Evolutionary conservation across 1,284 basidiomycete genomes (phyloP), one percentile per base, ranked within the genome.

Genomic region (Ganoderma lingzhi): DNA sequence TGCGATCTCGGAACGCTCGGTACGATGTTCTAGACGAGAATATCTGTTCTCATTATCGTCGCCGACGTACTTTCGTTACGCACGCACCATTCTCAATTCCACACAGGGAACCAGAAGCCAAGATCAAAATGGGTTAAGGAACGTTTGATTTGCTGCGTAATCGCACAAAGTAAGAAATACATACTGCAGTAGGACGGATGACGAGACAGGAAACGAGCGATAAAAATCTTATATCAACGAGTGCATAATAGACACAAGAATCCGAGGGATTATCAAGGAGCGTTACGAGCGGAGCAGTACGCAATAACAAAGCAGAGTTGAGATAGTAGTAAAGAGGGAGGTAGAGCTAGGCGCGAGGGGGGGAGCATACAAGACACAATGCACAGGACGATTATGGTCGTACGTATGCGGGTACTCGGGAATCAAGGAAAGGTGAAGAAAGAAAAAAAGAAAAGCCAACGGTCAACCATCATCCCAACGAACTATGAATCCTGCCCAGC

Each of bases 101-200:
- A 51, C 10, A 23, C 35, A 35, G 3, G 48, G 48, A 19, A 51
- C 23, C 48, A 51, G 48, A 12, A 51, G 48, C 23, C 48, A 6
- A 51, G 48, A 10, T 14, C 23, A 9, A 35, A 56, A 28, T 4
- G 62, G 44, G 45, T 63, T 45, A 75, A 75, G 68, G 74, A 75
- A 64, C 61, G 74, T 68, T 70, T 70, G 69, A 48, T 68, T 70
- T 71, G 71, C 69, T 72, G 73, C 71, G 71, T 73, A 72, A 69
- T 74, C 73, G 69, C 72, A 73, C 73, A 75, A 69, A 69, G 74
- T 75, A 76, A 77, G 68, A 73, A 68, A 68, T 77, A 77, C 76
- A 77, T 71, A 73, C 72, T 66, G 66, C 67, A 37, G 64, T 71
- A 73, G 58, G 41, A 68, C 53, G 58, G 48, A 28, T 23, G 48